Conservation (phyloP, 78 protist genomes). For the Bodo saltans region DNA sequence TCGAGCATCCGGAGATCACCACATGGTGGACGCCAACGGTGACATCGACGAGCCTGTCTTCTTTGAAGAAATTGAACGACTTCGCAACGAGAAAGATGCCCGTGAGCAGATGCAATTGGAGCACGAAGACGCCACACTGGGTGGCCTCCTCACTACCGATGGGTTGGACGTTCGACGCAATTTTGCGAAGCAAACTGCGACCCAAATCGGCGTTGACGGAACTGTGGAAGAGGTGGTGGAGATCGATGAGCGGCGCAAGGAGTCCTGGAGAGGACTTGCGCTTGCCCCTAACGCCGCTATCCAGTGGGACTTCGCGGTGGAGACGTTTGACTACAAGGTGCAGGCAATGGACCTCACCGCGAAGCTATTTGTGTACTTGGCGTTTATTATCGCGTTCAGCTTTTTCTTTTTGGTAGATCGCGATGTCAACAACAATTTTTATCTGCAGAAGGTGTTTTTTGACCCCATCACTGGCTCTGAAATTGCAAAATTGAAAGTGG, state of each 20-base stretch:
- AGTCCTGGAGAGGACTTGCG: neutral
- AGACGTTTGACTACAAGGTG: neutral
- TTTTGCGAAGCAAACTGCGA: too few relatives aligned
- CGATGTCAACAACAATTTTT: slow-evolving; percentile 11
- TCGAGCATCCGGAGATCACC: too few relatives aligned
- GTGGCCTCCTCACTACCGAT: too few relatives aligned
- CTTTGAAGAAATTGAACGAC: too few relatives aligned
- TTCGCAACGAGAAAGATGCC: too few relatives aligned
- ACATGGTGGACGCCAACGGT: too few relatives aligned
- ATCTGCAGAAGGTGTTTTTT: neutral
- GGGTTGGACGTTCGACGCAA: too few relatives aligned
- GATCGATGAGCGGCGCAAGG: neutral
- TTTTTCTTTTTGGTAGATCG: slow-evolving; percentile 13
- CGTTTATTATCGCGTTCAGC: slow-evolving; percentile 13
- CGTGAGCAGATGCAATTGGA: too few relatives aligned
- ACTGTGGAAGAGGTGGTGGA: too few relatives aligned
- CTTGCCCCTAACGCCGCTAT: neutral
- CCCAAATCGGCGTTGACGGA: too few relatives aligned
- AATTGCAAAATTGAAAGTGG: slow-evolving; percentile 3
- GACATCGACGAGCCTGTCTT: too few relatives aligned
- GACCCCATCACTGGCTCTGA: slow-evolving; percentile 1
- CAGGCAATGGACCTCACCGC: neutral
- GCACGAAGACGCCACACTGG: too few relatives aligned
- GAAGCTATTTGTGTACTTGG: neutral
- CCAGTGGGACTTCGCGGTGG: neutral